Base-by-base conservation (phyloP, 805 yeast species). In the Zygosaccharomyces lentus region DNA sequence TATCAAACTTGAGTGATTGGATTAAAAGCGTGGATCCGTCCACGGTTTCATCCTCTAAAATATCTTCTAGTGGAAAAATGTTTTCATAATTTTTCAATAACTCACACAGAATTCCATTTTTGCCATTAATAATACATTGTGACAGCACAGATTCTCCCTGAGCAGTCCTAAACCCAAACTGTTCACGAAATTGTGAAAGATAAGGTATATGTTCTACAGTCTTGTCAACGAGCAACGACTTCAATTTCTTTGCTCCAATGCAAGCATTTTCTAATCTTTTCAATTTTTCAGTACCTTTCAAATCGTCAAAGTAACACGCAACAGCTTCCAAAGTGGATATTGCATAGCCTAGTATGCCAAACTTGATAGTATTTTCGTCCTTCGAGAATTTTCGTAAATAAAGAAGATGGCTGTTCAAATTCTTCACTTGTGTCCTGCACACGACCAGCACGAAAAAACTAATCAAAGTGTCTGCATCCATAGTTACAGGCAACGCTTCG, bases 321-420 rank as follows among this genome's bases (percentile, higher is more conserved):
- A 87, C 95, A 0, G 89, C 96, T 55, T 89, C 96, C 36, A 89
- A 70, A 5, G 96, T 87, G 37, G 96, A 83, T 10, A 88, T 53
- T 1, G 89, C 82, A 61, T 91, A 91, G 9, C 87, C 95, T 25
- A 77, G 62, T 19, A 77, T 70, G 0, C 96, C 96, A 3, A 71
- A 59, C 34, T 73, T 77, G 6, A 71, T 57, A 32, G 71, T 72
- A n/a, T 65, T 67, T n/a, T 57, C 54, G 29, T 51, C 45, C 30
- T 64, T 64, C 2, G 82, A 74, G 57, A 84, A 87, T 32, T 74
- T 69, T 50, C 80, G 78, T 41, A 89, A 74, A 59, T 87, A 88
- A 37, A 68, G 72, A 9, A 90, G 59, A 52, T 85, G 89, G 2
- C 78, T 74, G 52, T 78, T 82, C 21, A 88, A 59, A 54, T 81